Evolutionary conservation across 2,329 filamentous ascomycete species (phyloP).

Genomic region (Epichloe festucae): DNA sequence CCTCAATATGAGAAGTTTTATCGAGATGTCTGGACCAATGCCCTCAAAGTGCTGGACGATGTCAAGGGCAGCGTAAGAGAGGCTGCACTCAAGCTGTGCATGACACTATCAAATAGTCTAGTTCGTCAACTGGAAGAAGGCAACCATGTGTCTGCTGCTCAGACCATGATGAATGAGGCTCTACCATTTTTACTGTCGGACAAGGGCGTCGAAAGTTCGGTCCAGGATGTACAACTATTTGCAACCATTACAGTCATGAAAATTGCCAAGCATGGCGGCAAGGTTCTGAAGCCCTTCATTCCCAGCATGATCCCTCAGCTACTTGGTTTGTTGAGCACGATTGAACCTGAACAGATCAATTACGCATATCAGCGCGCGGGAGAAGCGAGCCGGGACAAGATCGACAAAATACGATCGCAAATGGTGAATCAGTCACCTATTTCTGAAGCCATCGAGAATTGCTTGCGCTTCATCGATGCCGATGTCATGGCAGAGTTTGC

Average conservation of each 20-base stretch:
- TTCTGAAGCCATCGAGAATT: constrained; percentile 82
- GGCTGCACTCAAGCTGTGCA: constrained; percentile 70
- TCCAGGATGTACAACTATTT: constrained; percentile 76
- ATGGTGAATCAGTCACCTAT: constrained; percentile 78
- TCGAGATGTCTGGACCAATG: constrained; percentile 69
- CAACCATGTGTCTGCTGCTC: constrained; percentile 54
- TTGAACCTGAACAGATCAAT: constrained; percentile 83
- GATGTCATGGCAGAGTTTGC: constrained; percentile 63
- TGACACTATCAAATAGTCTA: constrained; percentile 71
- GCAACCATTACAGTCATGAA: constrained; percentile 73
- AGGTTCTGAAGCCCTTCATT: constrained; percentile 65
- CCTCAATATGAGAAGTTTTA: constrained; percentile 74
- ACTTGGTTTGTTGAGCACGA: constrained; percentile 67
- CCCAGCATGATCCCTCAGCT: constrained; percentile 70
- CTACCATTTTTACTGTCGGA: constrained; percentile 83
- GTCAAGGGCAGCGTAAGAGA: constrained; percentile 83
- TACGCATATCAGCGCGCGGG: constrained; percentile 86
- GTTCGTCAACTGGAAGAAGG: constrained; percentile 77
- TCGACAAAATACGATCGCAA: constrained; percentile 74
- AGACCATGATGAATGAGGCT: constrained; percentile 71
- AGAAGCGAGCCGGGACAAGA: constrained; percentile 74
- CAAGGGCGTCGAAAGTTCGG: constrained; percentile 78
- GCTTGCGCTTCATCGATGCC: constrained; percentile 71
- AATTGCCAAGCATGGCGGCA: constrained; percentile 81
- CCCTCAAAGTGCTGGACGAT: constrained; percentile 87